Conservation (phyloP, 1,284 basidiomycete species). For the Trichosporon asahii region DNA sequence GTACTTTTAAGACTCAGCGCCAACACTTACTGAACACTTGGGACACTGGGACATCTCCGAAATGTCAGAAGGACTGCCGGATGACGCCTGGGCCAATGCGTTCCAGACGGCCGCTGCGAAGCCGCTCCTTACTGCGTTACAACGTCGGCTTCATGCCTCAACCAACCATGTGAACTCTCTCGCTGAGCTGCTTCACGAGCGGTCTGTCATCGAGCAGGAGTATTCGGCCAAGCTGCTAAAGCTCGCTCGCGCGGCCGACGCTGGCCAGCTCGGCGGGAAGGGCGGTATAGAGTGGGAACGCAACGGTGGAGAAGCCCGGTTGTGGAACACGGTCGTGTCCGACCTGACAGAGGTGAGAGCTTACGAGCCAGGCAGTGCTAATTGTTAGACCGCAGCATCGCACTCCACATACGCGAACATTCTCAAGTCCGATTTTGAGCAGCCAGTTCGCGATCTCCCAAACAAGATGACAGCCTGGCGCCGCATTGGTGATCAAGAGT, state of each 20-base stretch:
- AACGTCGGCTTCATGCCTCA: constrained; percentile 41
- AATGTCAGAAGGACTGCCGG: constrained; percentile 34
- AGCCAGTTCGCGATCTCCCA: constrained; percentile 44
- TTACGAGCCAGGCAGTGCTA: too few relatives aligned
- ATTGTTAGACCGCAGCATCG: constrained; percentile 42
- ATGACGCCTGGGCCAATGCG: constrained; percentile 43
- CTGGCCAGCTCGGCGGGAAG: constrained; percentile 35
- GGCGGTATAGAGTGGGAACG: constrained; percentile 41
- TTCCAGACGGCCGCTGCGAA: constrained; percentile 40
- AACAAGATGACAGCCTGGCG: constrained; percentile 45
- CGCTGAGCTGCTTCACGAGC: constrained; percentile 55
- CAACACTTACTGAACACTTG: background rate
- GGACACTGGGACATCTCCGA: background rate
- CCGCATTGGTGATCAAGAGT: constrained; percentile 42
- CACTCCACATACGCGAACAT: constrained; percentile 42
- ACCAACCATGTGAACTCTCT: constrained; percentile 47
- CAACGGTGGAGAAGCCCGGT: constrained; percentile 36
- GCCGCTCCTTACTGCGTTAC: constrained; percentile 38
- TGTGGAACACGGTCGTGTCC: constrained; percentile 44
- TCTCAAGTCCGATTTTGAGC: constrained; percentile 43
- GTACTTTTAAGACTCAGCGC: background rate
- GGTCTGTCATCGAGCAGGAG: constrained; percentile 52
- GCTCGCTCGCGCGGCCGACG: constrained; percentile 49
- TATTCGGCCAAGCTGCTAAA: constrained; percentile 56
- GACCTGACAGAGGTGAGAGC: constrained; percentile 51